These are phyloP conservation scores for Heterobasidion annosum DNA, from an alignment of 1,284 basidiomycete species.

Conservation along the genomic window DNA sequence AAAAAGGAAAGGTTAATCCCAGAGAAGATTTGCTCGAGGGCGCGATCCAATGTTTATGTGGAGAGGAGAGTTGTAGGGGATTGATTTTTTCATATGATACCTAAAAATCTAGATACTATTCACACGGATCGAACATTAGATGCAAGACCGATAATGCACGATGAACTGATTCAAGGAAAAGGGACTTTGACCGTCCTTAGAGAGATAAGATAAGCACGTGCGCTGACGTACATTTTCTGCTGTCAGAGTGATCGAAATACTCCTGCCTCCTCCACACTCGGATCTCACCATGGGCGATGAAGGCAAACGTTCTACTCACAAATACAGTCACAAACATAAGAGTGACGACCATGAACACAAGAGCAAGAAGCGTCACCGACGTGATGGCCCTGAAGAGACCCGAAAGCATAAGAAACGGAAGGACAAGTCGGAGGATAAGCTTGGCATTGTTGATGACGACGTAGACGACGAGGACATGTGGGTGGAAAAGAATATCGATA, in stretches of 20 bases:
- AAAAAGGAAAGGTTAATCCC: conserved; percentile 1
- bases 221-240: not conserved
- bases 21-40: not conserved
- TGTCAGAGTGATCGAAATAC: not conserved
- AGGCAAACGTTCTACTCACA: conserved; percentile 22
- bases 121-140: too few relatives aligned
- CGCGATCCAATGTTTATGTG: not conserved
- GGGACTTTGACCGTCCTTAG: too few relatives aligned
- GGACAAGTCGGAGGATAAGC: conserved; percentile 18
- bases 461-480: conserved; percentile 66
- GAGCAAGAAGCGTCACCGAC: conserved; percentile 42
- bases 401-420: conserved; percentile 26
- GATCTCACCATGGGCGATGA: conserved; percentile 8
- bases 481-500: conserved; percentile 82
- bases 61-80: not conserved
- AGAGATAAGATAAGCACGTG: not conserved
- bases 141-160: too few relatives aligned
- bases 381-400: conserved; percentile 27
- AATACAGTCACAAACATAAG: conserved; percentile 24
- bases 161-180: too few relatives aligned
- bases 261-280: not conserved
- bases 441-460: conserved; percentile 60
- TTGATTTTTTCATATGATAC: not conserved
- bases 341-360: conserved; percentile 27
- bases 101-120: too few relatives aligned